Evolutionary conservation across 108 stramenopile species (phyloP), one percentile per base, ranked within the genome.

Genomic region (Nitzschia sp.): DNA sequence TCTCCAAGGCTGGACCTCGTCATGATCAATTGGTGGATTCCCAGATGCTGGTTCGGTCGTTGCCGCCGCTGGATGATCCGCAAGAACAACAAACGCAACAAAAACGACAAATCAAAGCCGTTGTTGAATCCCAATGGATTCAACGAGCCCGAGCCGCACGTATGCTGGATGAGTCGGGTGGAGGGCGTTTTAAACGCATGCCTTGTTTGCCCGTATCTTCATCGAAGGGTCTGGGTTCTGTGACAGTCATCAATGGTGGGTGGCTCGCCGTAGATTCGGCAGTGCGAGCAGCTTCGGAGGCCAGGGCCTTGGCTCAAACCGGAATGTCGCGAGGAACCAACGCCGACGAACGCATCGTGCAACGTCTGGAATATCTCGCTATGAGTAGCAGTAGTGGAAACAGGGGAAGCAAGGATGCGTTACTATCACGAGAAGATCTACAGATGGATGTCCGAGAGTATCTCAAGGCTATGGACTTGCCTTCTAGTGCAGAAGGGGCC

Each of bases 321-420:
- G 53, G 34, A 25, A 62, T 36, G 27, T 25, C 48, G 15, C 27
- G 50, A 32, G 21, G 5, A 66, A 62, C 46, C 63, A 45, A 25
- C 26, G 82, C 90, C 25, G 90, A 95, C 68, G 86, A 89, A 66
- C 76, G 89, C 0, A 92, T 95, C 33, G 69, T 77, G 1, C 78
- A 74, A 53, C 83, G 89, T 60, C 34, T 94, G 63, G 93, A 94
- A 59, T 89, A 85, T 54, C 73, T 94, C 31, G 93, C 93, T 31
- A 86, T 94, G 88, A 85, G 88, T 2, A 19, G 36, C 28, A 45
- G 38, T n/a, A 31, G n/a, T 31, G 13, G 73, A 64, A 25, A 41
- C 38, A n/a, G n/a, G n/a, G n/a, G n/a, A n/a, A 1, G 3, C 21
- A 5, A 23, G 23, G 25, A 54, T 3, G 23, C 13, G 54, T 32